Evolutionary conservation across 768 basidiomycete genomes (phyloP), one percentile per base, ranked within the genome.

Genomic region (Auricularia sp.): DNA sequence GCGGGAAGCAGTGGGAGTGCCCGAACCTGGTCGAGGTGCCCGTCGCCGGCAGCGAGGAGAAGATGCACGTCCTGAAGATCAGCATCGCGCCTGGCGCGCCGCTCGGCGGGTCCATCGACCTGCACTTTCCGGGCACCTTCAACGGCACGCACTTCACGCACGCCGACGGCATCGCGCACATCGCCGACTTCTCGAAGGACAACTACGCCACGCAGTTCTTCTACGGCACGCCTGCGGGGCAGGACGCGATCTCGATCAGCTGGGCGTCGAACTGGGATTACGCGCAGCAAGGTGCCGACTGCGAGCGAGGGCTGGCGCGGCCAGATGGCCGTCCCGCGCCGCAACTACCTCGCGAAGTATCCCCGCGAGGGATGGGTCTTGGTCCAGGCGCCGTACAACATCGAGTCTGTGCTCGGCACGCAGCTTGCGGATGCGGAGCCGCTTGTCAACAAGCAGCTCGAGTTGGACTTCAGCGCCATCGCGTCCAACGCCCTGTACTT

Each of bases 261-360:
- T 72, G 71, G 71, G 71, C 71, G 36, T 68, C 65, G 47, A 72
- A 72, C 63, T 70, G 70, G 70, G 66, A 69, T 62, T 72, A 72
- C 64, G 68, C 68, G 47, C 67, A 70, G 45, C 29, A 42, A 42
- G 0, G 68, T 72, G 11, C 71, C 71, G 3, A 72, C 71, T 13
- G 69, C 63, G n/a, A 47, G 35, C 5, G 71, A 72, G 61, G 70
- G 70, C 13, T 72, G 71, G 71, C 54, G 71, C 24, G 64, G 64
- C 14, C 61, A 63, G 13, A 72, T 72, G 71, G 65, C 67, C 54
- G 29, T 69, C 2, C 69, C 71, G 1, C 67, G 69, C 59, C 51
- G 63, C 34, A 70, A 69, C 51, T 68, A 65, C 39, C 62, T 72
- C 8, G 39, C 39, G 8, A 42, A 42, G 8, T 14, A 8, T 14